phyloP scores from a whole-genome alignment of 768 basidiomycete species.

The Suillus ampliporus region DNA sequence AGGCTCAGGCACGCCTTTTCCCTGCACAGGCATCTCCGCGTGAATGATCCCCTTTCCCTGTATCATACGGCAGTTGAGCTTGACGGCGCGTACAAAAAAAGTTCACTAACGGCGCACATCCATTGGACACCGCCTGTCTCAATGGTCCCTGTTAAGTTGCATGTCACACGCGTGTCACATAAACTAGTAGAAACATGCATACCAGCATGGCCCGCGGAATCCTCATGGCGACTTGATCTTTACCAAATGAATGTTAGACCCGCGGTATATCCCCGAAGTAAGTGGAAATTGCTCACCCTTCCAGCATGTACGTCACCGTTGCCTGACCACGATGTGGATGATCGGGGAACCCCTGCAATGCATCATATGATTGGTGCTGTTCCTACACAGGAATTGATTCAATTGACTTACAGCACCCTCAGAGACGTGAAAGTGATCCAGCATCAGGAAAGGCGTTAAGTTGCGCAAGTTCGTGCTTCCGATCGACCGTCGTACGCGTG shows the following conservation, averaged over 20 bases:
- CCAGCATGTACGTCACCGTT: conserved; percentile 88
- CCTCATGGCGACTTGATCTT: conserved; percentile 82
- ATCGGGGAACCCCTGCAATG: conserved; percentile 80
- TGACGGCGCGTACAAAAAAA: conserved; percentile 9
- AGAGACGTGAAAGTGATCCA: conserved; percentile 79
- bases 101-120: conserved; percentile 79
- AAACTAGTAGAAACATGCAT: neutral
- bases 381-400: neutral
- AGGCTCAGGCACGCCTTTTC: conserved; percentile 68
- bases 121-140: conserved; percentile 89
- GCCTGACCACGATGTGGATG: conserved; percentile 93
- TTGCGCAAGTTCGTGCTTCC: conserved; percentile 77
- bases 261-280: neutral
- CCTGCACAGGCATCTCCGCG: conserved; percentile 89
- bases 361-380: neutral
- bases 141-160: conserved; percentile 45
- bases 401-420: conserved; percentile 64
- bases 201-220: conserved; percentile 86
- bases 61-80: conserved; percentile 6
- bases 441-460: conserved; percentile 89
- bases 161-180: neutral
- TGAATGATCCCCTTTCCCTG: conserved; percentile 76
- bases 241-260: conserved; percentile 24
- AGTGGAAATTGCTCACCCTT: conserved; percentile 55
- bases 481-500: conserved; percentile 84